Base-by-base conservation (phyloP, 768 basidiomycete species). In the Phylloporus scabripes region DNA sequence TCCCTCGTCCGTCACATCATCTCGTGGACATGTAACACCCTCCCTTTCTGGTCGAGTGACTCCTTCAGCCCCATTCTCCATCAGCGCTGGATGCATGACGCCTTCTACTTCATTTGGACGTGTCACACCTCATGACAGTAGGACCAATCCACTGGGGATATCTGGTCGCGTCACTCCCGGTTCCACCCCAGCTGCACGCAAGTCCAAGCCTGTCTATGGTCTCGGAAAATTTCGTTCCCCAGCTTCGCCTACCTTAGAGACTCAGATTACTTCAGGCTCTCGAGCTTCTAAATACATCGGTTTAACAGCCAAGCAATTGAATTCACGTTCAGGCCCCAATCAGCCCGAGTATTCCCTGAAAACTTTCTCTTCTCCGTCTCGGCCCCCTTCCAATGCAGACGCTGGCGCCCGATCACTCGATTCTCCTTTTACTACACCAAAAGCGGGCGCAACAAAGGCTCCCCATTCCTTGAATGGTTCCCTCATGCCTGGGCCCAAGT, bases 221-320 rank as follows among this genome's bases (percentile, higher is more conserved):
- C 65, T 45, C 37, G 70, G 56, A 48, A 72, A 46, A 58, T 50
- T 66, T 70, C 60, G 70, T 71, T 56, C 34, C 48, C 53, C 34
- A 56, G 51, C 10, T 45, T 50, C 28, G 32, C 60, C 65, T 38
- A 40, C 52, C 6, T 55, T 64, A 28, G 69, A 71, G 46, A 53
- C 64, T 26, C 72, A 70, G 50, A 82, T 93, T 50, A 90, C 91
- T 3, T 82, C 82, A 6, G 91, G 91, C 3, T 90, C 90, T 3
- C 75, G 92, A 39, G 91, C 92, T 9, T 85, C 87, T 37, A 87
- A 85, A 64, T 93, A 92, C 62, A 73, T 85, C 28, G 81, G 82
- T 14, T 81, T 92, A 79, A 93, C 89, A 1, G 91, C 91, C 0
- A 81, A 85, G 61, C 87, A 92, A 57, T 76, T 94, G 51, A 80